phyloP scores from a whole-genome alignment of 768 basidiomycete species.

The Leccinum longicurvipes region DNA sequence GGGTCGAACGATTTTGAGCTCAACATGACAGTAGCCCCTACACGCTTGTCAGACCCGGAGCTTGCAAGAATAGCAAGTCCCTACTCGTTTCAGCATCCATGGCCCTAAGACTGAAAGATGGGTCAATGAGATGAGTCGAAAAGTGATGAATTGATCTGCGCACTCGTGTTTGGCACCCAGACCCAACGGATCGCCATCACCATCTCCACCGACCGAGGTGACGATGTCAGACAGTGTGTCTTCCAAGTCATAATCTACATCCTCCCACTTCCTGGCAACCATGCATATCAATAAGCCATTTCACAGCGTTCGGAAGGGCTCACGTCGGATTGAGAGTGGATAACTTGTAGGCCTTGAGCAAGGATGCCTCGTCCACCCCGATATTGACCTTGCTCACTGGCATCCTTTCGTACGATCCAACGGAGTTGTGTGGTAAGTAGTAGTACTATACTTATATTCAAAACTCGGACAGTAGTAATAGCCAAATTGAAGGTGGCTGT shows the following conservation, averaged over 20 bases:
- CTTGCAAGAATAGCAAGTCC: conserved; percentile 10
- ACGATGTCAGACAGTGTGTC: conserved; percentile 71
- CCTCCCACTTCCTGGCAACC: conserved; percentile 75
- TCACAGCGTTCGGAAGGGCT: conserved; percentile 5
- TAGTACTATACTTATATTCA: no score
- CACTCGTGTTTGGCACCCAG: conserved; percentile 64
- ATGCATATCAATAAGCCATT: conserved; percentile 5
- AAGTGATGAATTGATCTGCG: conserved; percentile 18
- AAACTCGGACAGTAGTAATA: no score
- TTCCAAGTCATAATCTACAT: conserved; percentile 80
- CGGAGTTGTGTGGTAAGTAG: background rate
- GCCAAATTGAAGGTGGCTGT: conserved; percentile 15
- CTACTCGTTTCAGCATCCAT: conserved; percentile 78
- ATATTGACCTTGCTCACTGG: conserved; percentile 55
- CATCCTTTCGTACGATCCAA: conserved; percentile 8
- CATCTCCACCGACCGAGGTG: conserved; percentile 54
- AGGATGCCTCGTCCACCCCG: conserved; percentile 71
- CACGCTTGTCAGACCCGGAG: conserved; percentile 4
- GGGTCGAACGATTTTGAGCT: conserved; percentile 96
- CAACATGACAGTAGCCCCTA: conserved; percentile 80
- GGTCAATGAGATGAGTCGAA: conserved; percentile 1
- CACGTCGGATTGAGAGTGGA: conserved; percentile 76
- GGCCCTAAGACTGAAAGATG: conserved; percentile 48
- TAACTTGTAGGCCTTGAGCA: conserved; percentile 87
- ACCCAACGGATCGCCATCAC: conserved; percentile 75